Evolutionary conservation across 2,329 filamentous ascomycete genomes (phyloP).

Genomic region (Penicillium olsonii): DNA sequence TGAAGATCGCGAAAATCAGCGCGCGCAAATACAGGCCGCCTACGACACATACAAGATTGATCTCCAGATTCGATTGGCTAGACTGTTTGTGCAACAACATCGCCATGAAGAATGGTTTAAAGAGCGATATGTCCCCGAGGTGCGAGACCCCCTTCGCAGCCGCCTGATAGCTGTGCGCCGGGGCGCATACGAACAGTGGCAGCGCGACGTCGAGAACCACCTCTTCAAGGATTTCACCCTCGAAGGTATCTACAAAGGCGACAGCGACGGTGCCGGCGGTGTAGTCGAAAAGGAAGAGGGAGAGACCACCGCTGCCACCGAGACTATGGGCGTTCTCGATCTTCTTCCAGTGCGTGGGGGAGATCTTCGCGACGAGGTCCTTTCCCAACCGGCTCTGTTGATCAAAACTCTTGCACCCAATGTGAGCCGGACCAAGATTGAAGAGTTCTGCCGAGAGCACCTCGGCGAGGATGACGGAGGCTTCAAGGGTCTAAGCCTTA

Average conservation of each 20-base stretch:
- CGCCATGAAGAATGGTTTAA: constrained; percentile 98
- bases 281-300: constrained; percentile 93
- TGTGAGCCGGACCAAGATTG: constrained; percentile 88
- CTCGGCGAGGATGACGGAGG: constrained; percentile 87
- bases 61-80: constrained; percentile 73
- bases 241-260: constrained; percentile 90
- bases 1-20: constrained; percentile 64
- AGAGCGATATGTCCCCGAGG: constrained; percentile 86
- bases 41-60: constrained; percentile 69
- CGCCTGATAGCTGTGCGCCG: constrained; percentile 80
- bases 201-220: constrained; percentile 79
- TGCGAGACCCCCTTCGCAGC: constrained; percentile 71
- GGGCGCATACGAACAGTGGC: constrained; percentile 81
- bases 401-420: constrained; percentile 98
- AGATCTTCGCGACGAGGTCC: constrained; percentile 84
- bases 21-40: constrained; percentile 63
- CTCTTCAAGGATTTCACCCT: constrained; percentile 92
- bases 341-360: constrained; percentile 79
- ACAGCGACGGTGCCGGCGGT: constrained; percentile 83
- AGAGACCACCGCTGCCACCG: constrained; percentile 85
- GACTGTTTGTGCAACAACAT: constrained; percentile 85
- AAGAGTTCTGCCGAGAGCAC: constrained; percentile 92
- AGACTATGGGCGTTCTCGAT: constrained; percentile 90
- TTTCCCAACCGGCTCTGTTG: constrained; percentile 85
- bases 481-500: constrained; percentile 93